Percentiles rank a stretch among this genome's conserved stretches.
Evolutionary conservation across 1,284 basidiomycete genomes (phyloP).

Genomic region (Sporisorium iseilematis-ciliati): DNA sequence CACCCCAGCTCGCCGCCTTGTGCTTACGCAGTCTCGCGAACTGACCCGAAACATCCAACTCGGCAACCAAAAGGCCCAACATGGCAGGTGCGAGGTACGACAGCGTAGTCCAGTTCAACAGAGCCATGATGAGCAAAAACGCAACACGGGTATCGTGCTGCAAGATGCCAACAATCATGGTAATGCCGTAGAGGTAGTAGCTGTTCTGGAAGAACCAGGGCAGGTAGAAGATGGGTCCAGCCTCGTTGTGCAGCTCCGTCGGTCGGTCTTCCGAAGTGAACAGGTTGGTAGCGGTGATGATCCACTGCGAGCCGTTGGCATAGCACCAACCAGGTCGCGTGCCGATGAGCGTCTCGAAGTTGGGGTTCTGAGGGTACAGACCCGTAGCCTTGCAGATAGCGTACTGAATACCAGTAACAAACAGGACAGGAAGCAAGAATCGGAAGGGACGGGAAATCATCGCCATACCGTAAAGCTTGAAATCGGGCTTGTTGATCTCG

Average conservation of each 20-base stretch:
- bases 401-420: conserved; percentile 51
- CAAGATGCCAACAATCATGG: conserved; percentile 37
- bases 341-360: conserved; percentile 42
- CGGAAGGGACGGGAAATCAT: conserved; percentile 52
- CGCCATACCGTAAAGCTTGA: conserved; percentile 45
- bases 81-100: conserved; percentile 44
- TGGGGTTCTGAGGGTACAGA: conserved; percentile 32
- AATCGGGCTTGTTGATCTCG: conserved; percentile 41
- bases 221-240: conserved; percentile 35
- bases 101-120: conserved; percentile 42
- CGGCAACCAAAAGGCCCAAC: conserved; percentile 40
- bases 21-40: conserved; percentile 22
- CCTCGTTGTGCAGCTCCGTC: conserved; percentile 22
- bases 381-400: conserved; percentile 36
- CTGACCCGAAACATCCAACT: conserved; percentile 39
- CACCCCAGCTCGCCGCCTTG: conserved; percentile 11
- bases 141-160: conserved; percentile 38
- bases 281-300: conserved; percentile 44
- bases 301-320: conserved; percentile 38
- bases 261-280: conserved; percentile 42
- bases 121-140: conserved; percentile 25
- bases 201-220: conserved; percentile 55
- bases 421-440: conserved; percentile 44
- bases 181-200: conserved; percentile 47
- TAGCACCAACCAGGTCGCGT: conserved; percentile 40